phyloP scores from a whole-genome alignment of 2,329 filamentous ascomycete species.

The Aspergillus amoenus region DNA sequence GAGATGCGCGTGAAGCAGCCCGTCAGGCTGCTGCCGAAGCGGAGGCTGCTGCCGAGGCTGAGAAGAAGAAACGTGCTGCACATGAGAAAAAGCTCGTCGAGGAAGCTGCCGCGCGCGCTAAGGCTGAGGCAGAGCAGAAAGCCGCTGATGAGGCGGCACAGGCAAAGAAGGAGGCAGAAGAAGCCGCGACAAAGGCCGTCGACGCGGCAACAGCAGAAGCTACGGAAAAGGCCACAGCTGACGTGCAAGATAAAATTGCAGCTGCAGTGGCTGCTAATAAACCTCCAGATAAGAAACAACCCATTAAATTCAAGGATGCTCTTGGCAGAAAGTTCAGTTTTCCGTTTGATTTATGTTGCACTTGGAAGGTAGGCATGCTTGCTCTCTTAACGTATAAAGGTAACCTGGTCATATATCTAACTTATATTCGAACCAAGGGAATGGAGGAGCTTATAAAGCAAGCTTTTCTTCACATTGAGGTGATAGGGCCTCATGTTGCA shows the following conservation, averaged over 20 bases:
- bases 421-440: conserved; percentile 51
- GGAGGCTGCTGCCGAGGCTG: conserved; percentile 45
- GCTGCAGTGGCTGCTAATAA: conserved; percentile 34
- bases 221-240: conserved; percentile 21
- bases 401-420: conserved; percentile 4
- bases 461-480: conserved; percentile 75
- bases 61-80: conserved; percentile 36
- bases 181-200: conserved; percentile 39
- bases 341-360: conserved; percentile 80
- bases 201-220: conserved; percentile 42
- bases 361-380: conserved; percentile 66
- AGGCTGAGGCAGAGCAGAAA: conserved; percentile 48
- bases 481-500: conserved; percentile 72
- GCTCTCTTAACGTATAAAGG: conserved; percentile 20
- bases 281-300: conserved; percentile 62
- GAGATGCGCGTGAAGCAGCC: conserved; percentile 38
- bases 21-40: conserved; percentile 50
- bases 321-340: conserved; percentile 91
- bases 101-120: conserved; percentile 48
- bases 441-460: conserved; percentile 87
- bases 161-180: conserved; percentile 46
- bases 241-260: conserved; percentile 16
- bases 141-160: conserved; percentile 50
- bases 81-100: conserved; percentile 45
- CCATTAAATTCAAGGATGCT: conserved; percentile 88